Base-by-base conservation (phyloP, 2,329 filamentous ascomycete genomes). In the Dothideomycetes sp. region DNA sequence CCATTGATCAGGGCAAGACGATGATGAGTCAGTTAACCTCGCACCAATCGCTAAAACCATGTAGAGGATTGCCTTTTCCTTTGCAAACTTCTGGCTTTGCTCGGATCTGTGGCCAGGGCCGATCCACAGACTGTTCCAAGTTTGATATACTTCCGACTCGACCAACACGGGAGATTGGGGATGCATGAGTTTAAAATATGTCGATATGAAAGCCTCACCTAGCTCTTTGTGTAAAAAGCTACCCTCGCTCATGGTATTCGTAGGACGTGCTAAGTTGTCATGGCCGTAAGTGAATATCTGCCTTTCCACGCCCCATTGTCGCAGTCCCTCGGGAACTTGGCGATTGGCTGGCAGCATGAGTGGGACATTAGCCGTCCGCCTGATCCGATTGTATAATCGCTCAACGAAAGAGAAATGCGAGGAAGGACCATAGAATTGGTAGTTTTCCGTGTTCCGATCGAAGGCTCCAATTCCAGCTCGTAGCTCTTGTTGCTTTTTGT, bases 341-440 rank as follows among this genome's bases (percentile, higher is more conserved):
- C 8, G 33, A 3, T 19, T 5, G 29, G 15, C 29, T 15, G 8
- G 8, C 5, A 33, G 23, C 9, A 30, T 43, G 3, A 43, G 20
- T 5, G 41, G 41, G 1, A 18, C 18, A 17, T 43, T 33, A 17
- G 33, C 23, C 17, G 37, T 33, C 13, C 41, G 27, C 9, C 28
- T 13, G 6, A 43, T 43, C 3, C 41, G 27, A 11, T 43, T 33
- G 17, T 43, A 38, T 11, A 43, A 17, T 6, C 41, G 41, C 17
- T 43, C 33, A 4, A 43, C 41, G 8, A 43, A 43, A 2, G 28
- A 33, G 10, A 43, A 43, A 13, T 43, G 41, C 5, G 27, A 33
- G 5, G 33, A 38, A 17, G 41, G 41, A 2, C 41, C 41, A 17
- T 43, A 43, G 16, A 43, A 43, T 15, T 43, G 41, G 28, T 43